Percentiles rank a stretch among this genome's conserved stretches.
Evolutionary conservation across 2,329 filamentous ascomycete genomes (phyloP).

Genomic region (Emergomyces pasteurianus): DNA sequence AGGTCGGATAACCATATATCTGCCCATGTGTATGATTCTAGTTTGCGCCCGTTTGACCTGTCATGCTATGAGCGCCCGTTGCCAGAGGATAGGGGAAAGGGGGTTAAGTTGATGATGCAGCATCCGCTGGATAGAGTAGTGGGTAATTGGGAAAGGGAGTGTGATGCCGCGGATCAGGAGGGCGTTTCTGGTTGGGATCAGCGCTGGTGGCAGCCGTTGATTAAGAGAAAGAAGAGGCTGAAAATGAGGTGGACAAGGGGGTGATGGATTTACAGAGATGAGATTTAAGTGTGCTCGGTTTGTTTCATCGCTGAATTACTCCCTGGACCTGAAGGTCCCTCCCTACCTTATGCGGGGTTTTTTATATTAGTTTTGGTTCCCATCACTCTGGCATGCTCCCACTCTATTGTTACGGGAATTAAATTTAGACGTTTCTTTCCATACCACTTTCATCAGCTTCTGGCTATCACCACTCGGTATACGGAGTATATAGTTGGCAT

Average conservation of each 20-base stretch:
- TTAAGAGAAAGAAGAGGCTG: constrained; percentile 15
- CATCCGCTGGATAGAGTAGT: constrained; percentile 17
- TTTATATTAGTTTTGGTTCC: background rate
- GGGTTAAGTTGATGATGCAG: constrained; percentile 26
- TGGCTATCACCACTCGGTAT: too few relatives aligned
- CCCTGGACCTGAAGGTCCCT: background rate
- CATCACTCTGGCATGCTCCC: background rate
- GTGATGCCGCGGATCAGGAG: constrained; percentile 9
- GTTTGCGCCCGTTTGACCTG: constrained; percentile 22
- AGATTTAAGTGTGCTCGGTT: background rate
- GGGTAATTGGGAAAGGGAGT: constrained; percentile 11
- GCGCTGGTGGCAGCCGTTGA: constrained; percentile 19
- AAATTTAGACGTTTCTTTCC: background rate
- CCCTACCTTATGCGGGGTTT: too few relatives aligned
- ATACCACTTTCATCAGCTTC: background rate
- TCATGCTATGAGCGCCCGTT: constrained; percentile 35
- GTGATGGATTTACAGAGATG: background rate
- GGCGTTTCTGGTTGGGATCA: constrained; percentile 26
- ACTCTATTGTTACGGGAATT: background rate
- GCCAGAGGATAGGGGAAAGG: constrained; percentile 19
- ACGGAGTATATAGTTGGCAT: background rate
- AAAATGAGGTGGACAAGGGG: constrained; percentile 20
- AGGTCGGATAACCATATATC: background rate
- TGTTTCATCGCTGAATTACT: background rate
- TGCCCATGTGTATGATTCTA: background rate